Conservation (phyloP, 768 basidiomycete species). For the Russula earlei region DNA sequence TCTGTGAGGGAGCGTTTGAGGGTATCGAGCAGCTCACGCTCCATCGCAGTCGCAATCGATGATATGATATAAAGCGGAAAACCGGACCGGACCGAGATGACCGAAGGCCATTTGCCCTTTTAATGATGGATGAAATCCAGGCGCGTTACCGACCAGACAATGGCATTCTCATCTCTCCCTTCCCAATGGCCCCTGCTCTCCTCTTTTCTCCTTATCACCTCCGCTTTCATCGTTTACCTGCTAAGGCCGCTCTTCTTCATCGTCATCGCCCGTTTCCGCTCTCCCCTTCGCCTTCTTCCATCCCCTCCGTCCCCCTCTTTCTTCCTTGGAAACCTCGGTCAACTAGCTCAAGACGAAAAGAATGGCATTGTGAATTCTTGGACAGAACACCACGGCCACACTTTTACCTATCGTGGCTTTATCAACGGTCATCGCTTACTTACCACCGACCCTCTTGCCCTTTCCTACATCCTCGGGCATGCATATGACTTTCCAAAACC, state of each 20-base stretch:
- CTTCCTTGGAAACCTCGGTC: conserved; percentile 43
- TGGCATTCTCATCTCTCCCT: not conserved
- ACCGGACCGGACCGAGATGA: not conserved
- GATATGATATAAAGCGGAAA: too few relatives aligned
- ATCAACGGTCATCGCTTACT: conserved; percentile 44
- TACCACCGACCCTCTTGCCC: conserved; percentile 48
- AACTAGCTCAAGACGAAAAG: conserved; percentile 53
- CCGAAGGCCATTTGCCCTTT: not conserved
- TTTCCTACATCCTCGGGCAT: conserved; percentile 47
- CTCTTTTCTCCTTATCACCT: conserved; percentile 4
- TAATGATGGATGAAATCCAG: not conserved
- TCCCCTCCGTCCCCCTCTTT: conserved; percentile 39
- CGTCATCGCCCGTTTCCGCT: conserved; percentile 36
- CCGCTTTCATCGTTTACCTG: conserved; percentile 22
- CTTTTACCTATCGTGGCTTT: conserved; percentile 46
- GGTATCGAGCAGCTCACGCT: not conserved
- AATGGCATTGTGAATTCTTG: conserved; percentile 38
- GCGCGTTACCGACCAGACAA: not conserved
- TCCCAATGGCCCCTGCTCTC: conserved; percentile 6
- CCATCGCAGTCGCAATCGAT: too few relatives aligned
- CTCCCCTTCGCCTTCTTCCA: conserved; percentile 39
- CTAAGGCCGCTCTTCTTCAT: conserved; percentile 33
- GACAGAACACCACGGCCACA: conserved; percentile 38
- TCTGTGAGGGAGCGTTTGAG: not conserved
- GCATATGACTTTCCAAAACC: conserved; percentile 56